Conservation (phyloP, 495 filamentous ascomycete species). For the Trichoderma gamsii region DNA sequence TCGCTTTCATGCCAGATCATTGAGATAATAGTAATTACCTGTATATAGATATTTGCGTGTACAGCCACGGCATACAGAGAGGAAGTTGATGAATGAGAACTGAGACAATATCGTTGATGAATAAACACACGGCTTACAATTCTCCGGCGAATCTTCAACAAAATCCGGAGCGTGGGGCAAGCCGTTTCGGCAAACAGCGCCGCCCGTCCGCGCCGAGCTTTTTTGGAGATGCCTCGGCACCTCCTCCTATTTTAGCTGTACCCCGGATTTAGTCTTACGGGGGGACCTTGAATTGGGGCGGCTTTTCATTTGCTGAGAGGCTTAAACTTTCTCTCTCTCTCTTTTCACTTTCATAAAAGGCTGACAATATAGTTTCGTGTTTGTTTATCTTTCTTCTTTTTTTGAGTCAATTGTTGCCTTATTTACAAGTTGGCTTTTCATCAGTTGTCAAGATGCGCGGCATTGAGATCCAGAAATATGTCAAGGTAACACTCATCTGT, state of each 20-base stretch:
- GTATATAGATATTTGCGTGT: too few relatives aligned
- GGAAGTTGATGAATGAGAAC: too few relatives aligned
- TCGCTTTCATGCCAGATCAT: too few relatives aligned
- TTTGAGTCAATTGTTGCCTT: background rate
- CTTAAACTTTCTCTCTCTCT: background rate
- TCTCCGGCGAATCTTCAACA: background rate
- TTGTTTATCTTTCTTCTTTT: background rate
- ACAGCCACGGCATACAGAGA: too few relatives aligned
- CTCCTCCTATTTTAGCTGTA: background rate
- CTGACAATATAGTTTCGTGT: background rate
- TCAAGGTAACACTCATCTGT: slow-evolving; percentile 49
- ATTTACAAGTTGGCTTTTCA: background rate
- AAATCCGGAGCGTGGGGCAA: background rate
- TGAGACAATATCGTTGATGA: too few relatives aligned
- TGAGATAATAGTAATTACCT: too few relatives aligned
- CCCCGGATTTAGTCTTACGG: background rate
- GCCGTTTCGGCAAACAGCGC: slow-evolving; percentile 6
- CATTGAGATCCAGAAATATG: slow-evolving; percentile 77
- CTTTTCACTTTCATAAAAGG: background rate
- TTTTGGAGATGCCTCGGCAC: slow-evolving; percentile 5
- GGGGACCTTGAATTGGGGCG: background rate
- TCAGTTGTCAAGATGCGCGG: slow-evolving; percentile 59
- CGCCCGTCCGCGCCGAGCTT: background rate
- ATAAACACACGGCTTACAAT: too few relatives aligned
- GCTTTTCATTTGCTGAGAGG: background rate